These are phyloP conservation scores for Colletotrichum cereale DNA, from an alignment of 2,329 filamentous ascomycete genomes.

Conservation along the genomic window DNA sequence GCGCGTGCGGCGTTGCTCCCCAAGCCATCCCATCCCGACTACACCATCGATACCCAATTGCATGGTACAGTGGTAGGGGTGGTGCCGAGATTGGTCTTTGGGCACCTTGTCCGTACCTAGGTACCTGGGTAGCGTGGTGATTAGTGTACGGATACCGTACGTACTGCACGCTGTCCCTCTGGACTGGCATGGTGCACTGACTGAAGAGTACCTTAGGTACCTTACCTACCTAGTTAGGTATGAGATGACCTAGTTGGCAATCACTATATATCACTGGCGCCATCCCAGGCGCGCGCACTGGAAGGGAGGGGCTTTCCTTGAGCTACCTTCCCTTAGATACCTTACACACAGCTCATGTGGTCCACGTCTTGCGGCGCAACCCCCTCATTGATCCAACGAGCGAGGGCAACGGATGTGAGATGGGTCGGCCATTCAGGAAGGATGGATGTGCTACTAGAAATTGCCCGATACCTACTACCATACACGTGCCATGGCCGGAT, in stretches of 20 bases:
- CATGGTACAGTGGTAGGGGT: neutral
- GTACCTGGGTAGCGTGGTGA: neutral
- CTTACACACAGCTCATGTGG: neutral
- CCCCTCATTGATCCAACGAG: neutral
- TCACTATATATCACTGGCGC: neutral
- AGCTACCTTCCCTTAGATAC: neutral
- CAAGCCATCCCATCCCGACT: conserved; percentile 11
- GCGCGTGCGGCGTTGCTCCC: conserved; percentile 18
- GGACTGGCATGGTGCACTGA: neutral
- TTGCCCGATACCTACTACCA: neutral
- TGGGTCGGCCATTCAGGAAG: neutral
- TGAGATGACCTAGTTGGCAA: conserved; percentile 1
- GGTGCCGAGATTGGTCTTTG: neutral
- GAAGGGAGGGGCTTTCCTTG: neutral
- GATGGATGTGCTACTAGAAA: neutral
- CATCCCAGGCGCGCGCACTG: neutral
- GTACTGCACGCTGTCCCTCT: neutral
- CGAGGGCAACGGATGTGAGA: neutral
- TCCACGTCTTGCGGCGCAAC: conserved; percentile 1
- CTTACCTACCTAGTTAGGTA: too few species aligned
- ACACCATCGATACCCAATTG: conserved; percentile 1
- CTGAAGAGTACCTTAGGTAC: too few species aligned
- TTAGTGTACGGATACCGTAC: too few species aligned
- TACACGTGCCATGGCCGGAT: neutral
- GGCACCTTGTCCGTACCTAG: neutral